A percentile compares a stretch with the other conserved stretches of the same genome.
These are phyloP conservation scores for Xylariaceae sp. DNA, from an alignment of 2,329 filamentous ascomycete genomes.

Conservation along the genomic window DNA sequence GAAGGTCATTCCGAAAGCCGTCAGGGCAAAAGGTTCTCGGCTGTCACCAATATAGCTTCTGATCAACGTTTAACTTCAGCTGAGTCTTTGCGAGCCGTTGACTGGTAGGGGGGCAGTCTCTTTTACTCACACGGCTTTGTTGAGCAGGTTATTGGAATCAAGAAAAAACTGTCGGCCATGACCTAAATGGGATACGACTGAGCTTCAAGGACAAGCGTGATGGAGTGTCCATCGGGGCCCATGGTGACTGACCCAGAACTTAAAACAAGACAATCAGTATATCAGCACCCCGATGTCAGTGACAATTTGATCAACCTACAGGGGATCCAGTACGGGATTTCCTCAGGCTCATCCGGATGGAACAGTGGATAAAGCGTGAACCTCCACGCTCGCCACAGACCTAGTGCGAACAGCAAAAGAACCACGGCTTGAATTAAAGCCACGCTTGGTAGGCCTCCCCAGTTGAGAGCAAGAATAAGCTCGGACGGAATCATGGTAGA, in stretches of 20 bases:
- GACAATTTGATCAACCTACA: conserved; percentile 6
- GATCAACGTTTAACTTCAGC: not conserved
- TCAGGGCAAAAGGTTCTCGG: conserved; percentile 23
- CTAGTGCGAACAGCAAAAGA: not conserved
- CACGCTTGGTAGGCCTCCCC: not conserved
- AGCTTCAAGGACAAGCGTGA: not conserved
- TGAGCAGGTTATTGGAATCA: conserved; percentile 18
- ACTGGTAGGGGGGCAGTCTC: not conserved
- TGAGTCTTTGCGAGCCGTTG: not conserved
- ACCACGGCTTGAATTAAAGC: not conserved
- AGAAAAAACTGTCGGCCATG: conserved; percentile 21
- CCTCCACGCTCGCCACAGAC: conserved; percentile 11
- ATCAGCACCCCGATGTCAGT: not conserved
- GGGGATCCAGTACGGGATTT: conserved; percentile 13
- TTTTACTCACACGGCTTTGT: conserved; percentile 17
- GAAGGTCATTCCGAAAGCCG: conserved; percentile 17
- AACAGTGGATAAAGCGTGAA: conserved; percentile 11
- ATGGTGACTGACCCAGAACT: conserved; percentile 5
- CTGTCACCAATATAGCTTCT: conserved; percentile 5
- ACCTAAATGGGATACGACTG: conserved; percentile 10
- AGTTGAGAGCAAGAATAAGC: not conserved
- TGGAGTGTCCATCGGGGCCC: no score
- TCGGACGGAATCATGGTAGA: not conserved
- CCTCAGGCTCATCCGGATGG: conserved; percentile 8
- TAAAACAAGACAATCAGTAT: conserved; percentile 1